phyloP scores from a whole-genome alignment of 2,329 filamentous ascomycete species.

The Ploettnerulaceae sp. region DNA sequence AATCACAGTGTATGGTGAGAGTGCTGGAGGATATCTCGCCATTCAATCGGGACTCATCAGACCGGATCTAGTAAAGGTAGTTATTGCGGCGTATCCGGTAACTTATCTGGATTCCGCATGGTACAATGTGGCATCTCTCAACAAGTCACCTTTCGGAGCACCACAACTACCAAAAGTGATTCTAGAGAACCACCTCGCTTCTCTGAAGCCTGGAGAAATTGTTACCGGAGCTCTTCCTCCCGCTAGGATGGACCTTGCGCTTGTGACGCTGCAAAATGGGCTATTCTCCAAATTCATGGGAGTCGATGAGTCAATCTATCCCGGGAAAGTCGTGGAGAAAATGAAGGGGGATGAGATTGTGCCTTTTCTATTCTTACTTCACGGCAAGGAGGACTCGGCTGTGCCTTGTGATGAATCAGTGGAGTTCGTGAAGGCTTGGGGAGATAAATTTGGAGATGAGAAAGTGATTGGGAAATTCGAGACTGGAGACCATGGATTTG shows the following conservation, averaged over 20 bases:
- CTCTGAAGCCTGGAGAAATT: conserved; percentile 14
- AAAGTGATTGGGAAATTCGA: conserved; percentile 14
- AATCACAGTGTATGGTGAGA: conserved; percentile 19
- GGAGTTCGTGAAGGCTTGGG: conserved; percentile 17
- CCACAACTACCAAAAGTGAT: conserved; percentile 15
- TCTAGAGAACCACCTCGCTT: conserved; percentile 15
- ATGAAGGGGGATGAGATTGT: conserved; percentile 7
- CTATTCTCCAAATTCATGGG: conserved; percentile 15
- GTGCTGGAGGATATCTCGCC: conserved; percentile 23
- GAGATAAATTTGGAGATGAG: conserved; percentile 18
- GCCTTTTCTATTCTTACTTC: conserved; percentile 19
- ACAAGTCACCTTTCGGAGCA: conserved; percentile 16
- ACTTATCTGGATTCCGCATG: conserved; percentile 15
- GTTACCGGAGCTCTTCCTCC: conserved; percentile 15
- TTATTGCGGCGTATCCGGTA: conserved; percentile 23
- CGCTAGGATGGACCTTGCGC: conserved; percentile 12
- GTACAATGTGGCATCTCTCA: conserved; percentile 7
- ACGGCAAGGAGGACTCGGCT: conserved; percentile 22
- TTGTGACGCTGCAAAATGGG: conserved; percentile 18
- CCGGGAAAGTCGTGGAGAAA: conserved; percentile 16
- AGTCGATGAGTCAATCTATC: conserved; percentile 13
- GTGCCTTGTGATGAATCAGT: conserved; percentile 17
- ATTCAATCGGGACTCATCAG: conserved; percentile 17
- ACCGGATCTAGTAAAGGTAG: conserved; percentile 19
- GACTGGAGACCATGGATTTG: conserved; percentile 21